Evolutionary conservation across 2,329 filamentous ascomycete genomes (phyloP).

Genomic region (Talaromyces marneffei): DNA sequence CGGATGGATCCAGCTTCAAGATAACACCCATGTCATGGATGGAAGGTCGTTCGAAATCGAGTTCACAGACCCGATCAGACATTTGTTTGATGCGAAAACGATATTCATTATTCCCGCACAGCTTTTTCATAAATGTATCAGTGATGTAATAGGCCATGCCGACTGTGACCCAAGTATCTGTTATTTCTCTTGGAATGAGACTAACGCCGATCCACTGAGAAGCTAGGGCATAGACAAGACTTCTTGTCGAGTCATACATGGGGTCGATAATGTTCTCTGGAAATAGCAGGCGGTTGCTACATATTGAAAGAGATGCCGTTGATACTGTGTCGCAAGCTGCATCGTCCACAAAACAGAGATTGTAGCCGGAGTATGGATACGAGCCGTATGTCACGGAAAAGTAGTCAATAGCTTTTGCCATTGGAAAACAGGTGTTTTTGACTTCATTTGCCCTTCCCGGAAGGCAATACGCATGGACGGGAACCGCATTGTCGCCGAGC

Average conservation of each 20-base stretch:
- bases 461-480: slow-evolving; percentile 85
- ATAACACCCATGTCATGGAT: slow-evolving; percentile 72
- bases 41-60: slow-evolving; percentile 76
- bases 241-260: slow-evolving; percentile 73
- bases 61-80: slow-evolving; percentile 72
- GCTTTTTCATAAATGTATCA: slow-evolving; percentile 80
- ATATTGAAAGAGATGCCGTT: slow-evolving; percentile 77
- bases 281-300: slow-evolving; percentile 79
- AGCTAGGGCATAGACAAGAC: slow-evolving; percentile 75
- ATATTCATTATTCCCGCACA: slow-evolving; percentile 94
- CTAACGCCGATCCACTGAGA: slow-evolving; percentile 94
- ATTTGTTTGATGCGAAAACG: slow-evolving; percentile 81
- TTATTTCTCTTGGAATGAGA: slow-evolving; percentile 73
- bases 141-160: slow-evolving; percentile 94
- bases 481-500: slow-evolving; percentile 78
- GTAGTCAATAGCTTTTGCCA: slow-evolving; percentile 81
- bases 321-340: slow-evolving; percentile 68
- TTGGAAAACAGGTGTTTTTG: slow-evolving; percentile 76
- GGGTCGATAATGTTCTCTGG: slow-evolving; percentile 80
- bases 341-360: slow-evolving; percentile 91
- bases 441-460: slow-evolving; percentile 77
- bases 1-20: slow-evolving; percentile 74
- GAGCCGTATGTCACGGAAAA: slow-evolving; percentile 83
- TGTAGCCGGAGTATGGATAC: slow-evolving; percentile 89
- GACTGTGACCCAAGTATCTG: slow-evolving; percentile 82